Conservation (phyloP, 169 alveolate species). For the Plasmodium gallinaceum region DNA sequence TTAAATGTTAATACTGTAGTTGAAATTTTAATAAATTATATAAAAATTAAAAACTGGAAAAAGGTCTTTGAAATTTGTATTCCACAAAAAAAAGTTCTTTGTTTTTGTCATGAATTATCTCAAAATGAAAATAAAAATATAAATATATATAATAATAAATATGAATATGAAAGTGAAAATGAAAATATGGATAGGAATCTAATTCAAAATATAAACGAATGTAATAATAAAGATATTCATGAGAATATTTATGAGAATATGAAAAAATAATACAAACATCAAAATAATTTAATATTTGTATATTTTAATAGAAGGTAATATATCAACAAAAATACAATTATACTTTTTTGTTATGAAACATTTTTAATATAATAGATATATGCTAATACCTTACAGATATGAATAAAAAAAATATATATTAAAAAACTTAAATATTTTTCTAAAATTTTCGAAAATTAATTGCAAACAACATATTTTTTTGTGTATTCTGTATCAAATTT, state of each 20-base stretch:
- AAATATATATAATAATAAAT: constrained; percentile 6
- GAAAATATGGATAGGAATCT: constrained; percentile 1
- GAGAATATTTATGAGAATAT: background rate
- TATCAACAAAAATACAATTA: no score
- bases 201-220: background rate
- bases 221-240: background rate
- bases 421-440: no score
- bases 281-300: background rate
- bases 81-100: constrained; percentile 72
- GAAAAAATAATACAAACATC: background rate
- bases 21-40: constrained; percentile 75
- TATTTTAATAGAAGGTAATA: background rate
- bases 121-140: background rate
- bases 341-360: no score
- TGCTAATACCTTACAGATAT: no score
- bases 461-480: no score
- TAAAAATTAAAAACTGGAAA: constrained; percentile 78
- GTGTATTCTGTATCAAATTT: no score
- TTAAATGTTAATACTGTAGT: constrained; percentile 83
- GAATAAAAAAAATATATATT: no score
- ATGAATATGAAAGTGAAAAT: background rate
- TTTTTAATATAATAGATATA: no score
- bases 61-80: constrained; percentile 54
- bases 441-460: no score
- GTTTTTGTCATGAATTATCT: constrained; percentile 10